Evolutionary conservation across 805 yeast species (phyloP).

Genomic region (Cyberlindnera bimundalis): DNA sequence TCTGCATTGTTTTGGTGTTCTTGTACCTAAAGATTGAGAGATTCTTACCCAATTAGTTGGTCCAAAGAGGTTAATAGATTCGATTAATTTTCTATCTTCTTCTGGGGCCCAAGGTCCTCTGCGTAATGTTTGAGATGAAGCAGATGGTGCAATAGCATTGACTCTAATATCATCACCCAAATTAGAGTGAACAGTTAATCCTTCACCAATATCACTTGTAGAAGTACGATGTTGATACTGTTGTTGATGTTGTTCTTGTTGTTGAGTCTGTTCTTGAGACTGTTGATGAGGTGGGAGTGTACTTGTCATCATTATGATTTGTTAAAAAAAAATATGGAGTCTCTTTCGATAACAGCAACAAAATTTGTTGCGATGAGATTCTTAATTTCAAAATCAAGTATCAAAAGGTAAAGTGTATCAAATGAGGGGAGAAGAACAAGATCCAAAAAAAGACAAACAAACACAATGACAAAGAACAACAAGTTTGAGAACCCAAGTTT

Average conservation of each 20-base stretch:
- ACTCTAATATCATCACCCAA: slow-evolving; percentile 9
- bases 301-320: neutral
- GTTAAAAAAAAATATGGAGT: too few species aligned
- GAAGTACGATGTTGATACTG: neutral
- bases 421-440: too few species aligned
- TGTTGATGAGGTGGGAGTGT: neutral
- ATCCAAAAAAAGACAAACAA: too few species aligned
- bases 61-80: slow-evolving; percentile 65
- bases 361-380: too few species aligned
- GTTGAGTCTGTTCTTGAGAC: neutral
- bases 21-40: slow-evolving; percentile 63
- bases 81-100: slow-evolving; percentile 72
- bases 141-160: slow-evolving; percentile 10
- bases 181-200: slow-evolving; percentile 2
- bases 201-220: neutral
- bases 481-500: too few species aligned
- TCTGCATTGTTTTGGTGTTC: slow-evolving; percentile 90
- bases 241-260: neutral
- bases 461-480: too few species aligned
- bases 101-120: slow-evolving; percentile 91
- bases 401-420: too few species aligned
- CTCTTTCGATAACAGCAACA: too few species aligned
- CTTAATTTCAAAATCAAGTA: too few species aligned
- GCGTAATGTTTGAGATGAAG: slow-evolving; percentile 27
- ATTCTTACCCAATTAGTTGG: slow-evolving; percentile 90